These are phyloP conservation scores for Ceratocystis smalleyi DNA, from an alignment of 2,329 filamentous ascomycete species.

Conservation along the genomic window DNA sequence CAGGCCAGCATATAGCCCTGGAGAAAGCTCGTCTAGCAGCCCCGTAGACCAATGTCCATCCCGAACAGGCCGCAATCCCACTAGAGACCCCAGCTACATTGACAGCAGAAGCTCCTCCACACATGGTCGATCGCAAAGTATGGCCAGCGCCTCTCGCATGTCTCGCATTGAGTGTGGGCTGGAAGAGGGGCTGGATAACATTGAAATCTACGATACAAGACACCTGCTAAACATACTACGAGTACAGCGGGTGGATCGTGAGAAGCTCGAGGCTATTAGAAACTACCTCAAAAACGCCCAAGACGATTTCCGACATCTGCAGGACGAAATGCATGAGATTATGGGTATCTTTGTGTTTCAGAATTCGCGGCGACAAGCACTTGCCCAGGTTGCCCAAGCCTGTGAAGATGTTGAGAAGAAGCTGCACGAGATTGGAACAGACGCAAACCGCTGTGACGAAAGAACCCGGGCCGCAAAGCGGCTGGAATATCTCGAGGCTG, in stretches of 20 bases:
- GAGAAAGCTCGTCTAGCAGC: neutral
- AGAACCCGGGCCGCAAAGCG: conserved; percentile 26
- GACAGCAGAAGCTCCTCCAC: conserved; percentile 6
- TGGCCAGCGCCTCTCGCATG: conserved; percentile 16
- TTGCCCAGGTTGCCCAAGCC: conserved; percentile 52
- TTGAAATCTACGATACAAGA: conserved; percentile 42
- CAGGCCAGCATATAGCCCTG: neutral
- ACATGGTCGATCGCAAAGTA: conserved; percentile 4
- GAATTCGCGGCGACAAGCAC: conserved; percentile 61
- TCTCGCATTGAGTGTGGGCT: conserved; percentile 32
- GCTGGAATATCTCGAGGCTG: conserved; percentile 54
- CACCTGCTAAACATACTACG: conserved; percentile 55
- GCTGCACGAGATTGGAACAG: conserved; percentile 29
- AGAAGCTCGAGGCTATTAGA: conserved; percentile 72
- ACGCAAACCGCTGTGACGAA: conserved; percentile 26
- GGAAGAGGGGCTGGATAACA: conserved; percentile 35
- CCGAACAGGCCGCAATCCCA: neutral
- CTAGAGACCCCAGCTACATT: neutral
- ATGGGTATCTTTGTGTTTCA: conserved; percentile 85
- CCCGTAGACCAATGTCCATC: neutral
- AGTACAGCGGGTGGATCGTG: conserved; percentile 63
- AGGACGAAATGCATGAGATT: conserved; percentile 65
- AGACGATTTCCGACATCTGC: conserved; percentile 55
- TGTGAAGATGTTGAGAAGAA: conserved; percentile 33
- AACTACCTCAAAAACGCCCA: conserved; percentile 55